Percentiles rank a stretch among this genome's conserved stretches.
These are phyloP conservation scores for Sonneratia alba DNA, from an alignment of 345 rosid species.

Conservation along the genomic window DNA sequence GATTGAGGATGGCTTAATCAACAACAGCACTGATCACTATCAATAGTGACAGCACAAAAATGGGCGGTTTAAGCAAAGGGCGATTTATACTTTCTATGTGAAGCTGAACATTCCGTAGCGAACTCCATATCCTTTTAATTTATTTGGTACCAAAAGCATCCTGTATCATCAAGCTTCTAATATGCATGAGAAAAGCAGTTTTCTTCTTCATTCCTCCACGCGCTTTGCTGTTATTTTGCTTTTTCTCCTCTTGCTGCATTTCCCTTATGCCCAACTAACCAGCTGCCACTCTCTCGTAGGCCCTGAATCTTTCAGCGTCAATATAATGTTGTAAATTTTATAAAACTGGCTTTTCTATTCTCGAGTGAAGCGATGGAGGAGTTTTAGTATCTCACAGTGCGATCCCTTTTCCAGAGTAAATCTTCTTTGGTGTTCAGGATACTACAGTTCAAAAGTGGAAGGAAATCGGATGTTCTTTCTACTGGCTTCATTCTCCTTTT, in stretches of 20 bases:
- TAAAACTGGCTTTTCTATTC: background rate
- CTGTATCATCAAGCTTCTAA: conserved; percentile 12
- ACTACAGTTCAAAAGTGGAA: background rate
- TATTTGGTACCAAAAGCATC: conserved; percentile 10
- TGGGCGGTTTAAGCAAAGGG: conserved; percentile 5
- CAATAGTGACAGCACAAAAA: conserved; percentile 2
- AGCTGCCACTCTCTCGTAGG: background rate
- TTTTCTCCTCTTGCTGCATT: background rate
- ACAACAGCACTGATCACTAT: conserved; percentile 16
- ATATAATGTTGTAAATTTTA: background rate
- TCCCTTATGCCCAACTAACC: conserved; percentile 3
- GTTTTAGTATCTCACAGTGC: background rate
- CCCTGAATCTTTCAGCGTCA: background rate
- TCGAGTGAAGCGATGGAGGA: background rate
- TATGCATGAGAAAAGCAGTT: conserved; percentile 11
- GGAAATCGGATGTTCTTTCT: background rate
- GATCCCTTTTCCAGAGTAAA: background rate
- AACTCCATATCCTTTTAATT: conserved; percentile 20
- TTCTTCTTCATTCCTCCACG: conserved; percentile 4
- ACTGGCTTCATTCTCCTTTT: background rate
- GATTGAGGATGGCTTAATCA: conserved; percentile 52
- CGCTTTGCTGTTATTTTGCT: background rate
- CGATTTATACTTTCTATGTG: conserved; percentile 5
- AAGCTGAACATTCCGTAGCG: conserved; percentile 14
- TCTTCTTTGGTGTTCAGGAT: background rate